These are phyloP conservation scores for Gynandropsis gynandra DNA, from an alignment of 345 rosid genomes.

Conservation along the genomic window DNA sequence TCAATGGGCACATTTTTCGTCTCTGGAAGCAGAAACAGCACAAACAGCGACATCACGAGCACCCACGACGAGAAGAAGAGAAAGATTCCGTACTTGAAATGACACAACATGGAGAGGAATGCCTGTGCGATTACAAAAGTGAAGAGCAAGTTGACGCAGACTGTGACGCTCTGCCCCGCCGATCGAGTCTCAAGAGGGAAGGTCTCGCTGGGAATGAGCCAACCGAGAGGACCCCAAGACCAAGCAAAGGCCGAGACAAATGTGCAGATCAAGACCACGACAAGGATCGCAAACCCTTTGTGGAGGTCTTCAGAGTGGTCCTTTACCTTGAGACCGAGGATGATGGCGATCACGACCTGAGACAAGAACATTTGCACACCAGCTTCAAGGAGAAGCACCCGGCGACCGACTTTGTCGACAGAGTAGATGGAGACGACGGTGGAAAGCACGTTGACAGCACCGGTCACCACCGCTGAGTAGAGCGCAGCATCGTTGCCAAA, in stretches of 20 bases:
- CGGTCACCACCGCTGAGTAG: constrained; percentile 89
- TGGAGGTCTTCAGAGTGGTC: constrained; percentile 50
- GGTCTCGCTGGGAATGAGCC: constrained; percentile 90
- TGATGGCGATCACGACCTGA: constrained; percentile 57
- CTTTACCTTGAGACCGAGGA: constrained; percentile 67
- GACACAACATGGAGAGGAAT: constrained; percentile 91
- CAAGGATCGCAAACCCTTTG: constrained; percentile 43
- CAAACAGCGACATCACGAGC: constrained; percentile 67
- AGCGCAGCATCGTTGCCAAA: constrained; percentile 76
- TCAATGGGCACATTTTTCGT: constrained; percentile 92
- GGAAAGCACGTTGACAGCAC: constrained; percentile 85
- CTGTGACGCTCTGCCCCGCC: constrained; percentile 91
- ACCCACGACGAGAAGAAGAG: constrained; percentile 91
- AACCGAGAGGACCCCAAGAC: constrained; percentile 99
- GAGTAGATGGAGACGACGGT: constrained; percentile 77
- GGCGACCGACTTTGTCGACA: constrained; percentile 81
- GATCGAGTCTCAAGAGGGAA: constrained; percentile 93
- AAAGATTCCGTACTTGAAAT: constrained; percentile 90
- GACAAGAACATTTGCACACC: constrained; percentile 91
- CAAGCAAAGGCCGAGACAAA: constrained; percentile 85
- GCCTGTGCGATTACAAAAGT: constrained; percentile 91
- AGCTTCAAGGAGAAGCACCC: constrained; percentile 72
- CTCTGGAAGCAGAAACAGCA: constrained; percentile 73
- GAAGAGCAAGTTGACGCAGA: constrained; percentile 79
- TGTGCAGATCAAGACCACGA: constrained; percentile 73